These are phyloP conservation scores for Hymenotorrendiella dingleyae DNA, from an alignment of 2,329 filamentous ascomycete genomes.

Conservation along the genomic window DNA sequence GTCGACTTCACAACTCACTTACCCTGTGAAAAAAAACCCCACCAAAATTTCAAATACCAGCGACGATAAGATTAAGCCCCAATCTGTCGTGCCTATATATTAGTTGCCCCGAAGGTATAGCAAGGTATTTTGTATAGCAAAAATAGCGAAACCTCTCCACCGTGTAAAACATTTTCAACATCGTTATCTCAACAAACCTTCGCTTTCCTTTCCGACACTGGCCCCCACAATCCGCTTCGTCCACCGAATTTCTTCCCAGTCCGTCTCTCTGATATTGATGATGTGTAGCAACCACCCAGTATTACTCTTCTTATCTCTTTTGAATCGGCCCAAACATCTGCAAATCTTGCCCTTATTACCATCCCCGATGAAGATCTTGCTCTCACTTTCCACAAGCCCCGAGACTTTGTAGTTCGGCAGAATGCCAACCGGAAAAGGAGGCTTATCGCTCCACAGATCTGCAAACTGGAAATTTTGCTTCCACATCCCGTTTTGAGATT, in stretches of 20 bases:
- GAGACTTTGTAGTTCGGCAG: conserved; percentile 42
- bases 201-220: conserved; percentile 9
- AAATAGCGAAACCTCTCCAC: conserved; percentile 10
- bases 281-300: conserved; percentile 36
- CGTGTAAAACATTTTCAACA: conserved; percentile 3
- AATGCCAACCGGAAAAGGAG: conserved; percentile 45
- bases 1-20: too few species aligned
- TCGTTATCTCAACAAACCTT: conserved; percentile 4
- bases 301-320: conserved; percentile 35
- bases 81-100: conserved; percentile 16
- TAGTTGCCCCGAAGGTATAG: conserved; percentile 14
- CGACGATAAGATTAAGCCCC: neutral
- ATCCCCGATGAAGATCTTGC: conserved; percentile 35
- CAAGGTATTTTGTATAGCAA: conserved; percentile 21
- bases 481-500: conserved; percentile 36
- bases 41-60: too few species aligned
- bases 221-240: conserved; percentile 39
- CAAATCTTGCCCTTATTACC: conserved; percentile 34
- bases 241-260: conserved; percentile 48
- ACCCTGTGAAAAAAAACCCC: too few species aligned
- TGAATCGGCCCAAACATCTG: conserved; percentile 43
- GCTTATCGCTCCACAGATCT: conserved; percentile 54
- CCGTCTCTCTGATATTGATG: conserved; percentile 45
- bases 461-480: conserved; percentile 60
- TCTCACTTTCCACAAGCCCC: conserved; percentile 41